A percentile compares a stretch with the other conserved stretches of the same genome.
Conservation (phyloP, 2,329 filamentous ascomycete species). For the Colletotrichum ledebouriae region DNA sequence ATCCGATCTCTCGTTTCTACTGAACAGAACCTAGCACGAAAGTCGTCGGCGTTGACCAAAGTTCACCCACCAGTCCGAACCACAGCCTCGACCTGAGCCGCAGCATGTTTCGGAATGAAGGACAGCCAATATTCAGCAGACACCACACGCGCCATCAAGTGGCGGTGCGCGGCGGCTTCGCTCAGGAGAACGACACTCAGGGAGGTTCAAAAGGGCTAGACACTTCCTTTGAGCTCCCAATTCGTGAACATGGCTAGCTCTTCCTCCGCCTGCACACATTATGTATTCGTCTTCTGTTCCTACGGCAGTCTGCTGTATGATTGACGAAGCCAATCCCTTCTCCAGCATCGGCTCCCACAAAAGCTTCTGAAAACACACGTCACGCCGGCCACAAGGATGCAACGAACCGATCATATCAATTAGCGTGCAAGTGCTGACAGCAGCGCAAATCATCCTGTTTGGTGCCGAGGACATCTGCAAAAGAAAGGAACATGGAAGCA, state of each 20-base stretch:
- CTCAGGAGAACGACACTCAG: neutral
- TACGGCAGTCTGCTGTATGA: neutral
- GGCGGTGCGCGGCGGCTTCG: constrained; percentile 5
- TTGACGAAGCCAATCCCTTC: neutral
- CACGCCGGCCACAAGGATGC: neutral
- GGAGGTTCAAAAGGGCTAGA: neutral
- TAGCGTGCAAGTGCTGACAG: neutral
- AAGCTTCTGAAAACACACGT: too few relatives aligned
- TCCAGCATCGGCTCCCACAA: neutral
- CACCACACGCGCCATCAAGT: constrained; percentile 26
- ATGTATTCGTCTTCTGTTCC: neutral
- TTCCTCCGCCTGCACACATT: too few relatives aligned
- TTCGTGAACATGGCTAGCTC: too few relatives aligned
- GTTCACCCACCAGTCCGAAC: neutral
- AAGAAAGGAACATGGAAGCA: neutral
- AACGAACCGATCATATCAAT: neutral
- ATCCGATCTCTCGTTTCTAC: constrained; percentile 10
- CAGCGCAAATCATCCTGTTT: neutral
- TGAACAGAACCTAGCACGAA: neutral
- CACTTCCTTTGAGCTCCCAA: neutral
- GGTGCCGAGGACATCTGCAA: neutral
- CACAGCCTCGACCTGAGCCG: constrained; percentile 21
- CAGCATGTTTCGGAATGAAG: constrained; percentile 26
- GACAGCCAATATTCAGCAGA: neutral
- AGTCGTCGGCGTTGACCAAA: neutral